Evolutionary conservation across 2,329 filamentous ascomycete species (phyloP), one percentile per base, ranked within the genome.

Genomic region (Botrytis hyacinthi): DNA sequence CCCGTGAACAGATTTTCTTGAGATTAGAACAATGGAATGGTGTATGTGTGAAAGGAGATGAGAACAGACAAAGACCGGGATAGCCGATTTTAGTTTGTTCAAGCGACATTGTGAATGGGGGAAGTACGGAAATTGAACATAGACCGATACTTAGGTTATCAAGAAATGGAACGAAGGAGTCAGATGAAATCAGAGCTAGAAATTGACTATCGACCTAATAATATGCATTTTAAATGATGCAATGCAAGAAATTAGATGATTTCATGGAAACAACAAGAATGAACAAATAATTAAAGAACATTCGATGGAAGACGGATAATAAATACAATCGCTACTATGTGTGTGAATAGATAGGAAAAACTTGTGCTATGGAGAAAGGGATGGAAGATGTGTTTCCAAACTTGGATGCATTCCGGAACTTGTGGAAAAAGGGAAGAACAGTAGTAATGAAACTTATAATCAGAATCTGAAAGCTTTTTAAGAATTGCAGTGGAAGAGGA

Each of bases 311-410:
- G 8, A 32, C 16, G 9, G 1, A 68, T 51, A 8, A 0, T 29
- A 14, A 29, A 54, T 22, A 29, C 0, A 37, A 37, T 12, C 3
- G 29, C 9, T 26, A 22, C 9, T 9, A 18, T 18, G 22, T 2
- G 26, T 20, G 26, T 22, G 10, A 22, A 57, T 42, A 22, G n/a
- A 54, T 6, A 37, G n/a, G 40, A 20, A 18, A 20, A 35, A 42
- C 3, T 6, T n/a, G 18, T 29, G 1, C 16, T 1, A 62, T 9
- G 1, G 16, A 42, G 3, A 42, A 10, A 10, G 4, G 18, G 26
- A 42, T 29, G 26, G 7, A 29, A 62, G 26, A 3, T 4, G 3
- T 16, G 12, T 9, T 18, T 62, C 14, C 20, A 42, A 42, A 5
- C 7, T 40, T 29, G 26, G 37, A 29, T 63, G 26, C 8, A n/a